Evolutionary conservation across 2,329 filamentous ascomycete species (phyloP).

Genomic region (Phyllosticta citribraziliensis): DNA sequence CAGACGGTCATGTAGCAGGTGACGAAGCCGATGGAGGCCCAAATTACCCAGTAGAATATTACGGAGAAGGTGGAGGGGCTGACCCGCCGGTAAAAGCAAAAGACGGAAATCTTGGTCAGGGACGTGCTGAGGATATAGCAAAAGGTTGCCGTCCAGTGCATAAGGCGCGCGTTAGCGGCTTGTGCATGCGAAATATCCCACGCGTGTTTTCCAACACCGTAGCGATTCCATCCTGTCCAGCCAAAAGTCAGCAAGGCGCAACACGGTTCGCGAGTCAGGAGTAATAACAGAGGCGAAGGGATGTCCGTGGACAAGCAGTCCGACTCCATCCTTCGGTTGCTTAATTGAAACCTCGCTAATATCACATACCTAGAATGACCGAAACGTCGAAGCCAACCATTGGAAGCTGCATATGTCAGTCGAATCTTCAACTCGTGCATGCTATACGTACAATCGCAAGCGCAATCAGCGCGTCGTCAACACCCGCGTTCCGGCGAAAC

Average conservation of each 20-base stretch:
- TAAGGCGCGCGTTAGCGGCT: not conserved
- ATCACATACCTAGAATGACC: not conserved
- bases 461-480: conserved; percentile 4
- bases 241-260: not conserved
- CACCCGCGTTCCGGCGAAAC: not conserved
- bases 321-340: not conserved
- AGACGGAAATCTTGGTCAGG: conserved; percentile 24
- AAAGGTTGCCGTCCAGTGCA: not conserved
- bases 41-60: conserved; percentile 30
- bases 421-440: not conserved
- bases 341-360: not conserved
- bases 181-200: conserved; percentile 2
- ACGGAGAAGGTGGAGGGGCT: conserved; percentile 16
- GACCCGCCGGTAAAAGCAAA: conserved; percentile 33
- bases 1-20: conserved; percentile 30
- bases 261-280: not conserved
- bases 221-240: not conserved
- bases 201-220: conserved; percentile 6
- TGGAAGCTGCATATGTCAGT: not conserved
- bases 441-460: not conserved
- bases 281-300: not conserved
- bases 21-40: conserved; percentile 29
- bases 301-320: not conserved
- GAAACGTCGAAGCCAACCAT: not conserved
- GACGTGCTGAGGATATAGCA: conserved; percentile 20